phyloP scores from a whole-genome alignment of 2,329 filamentous ascomycete species.

The Verticillium nubilum region DNA sequence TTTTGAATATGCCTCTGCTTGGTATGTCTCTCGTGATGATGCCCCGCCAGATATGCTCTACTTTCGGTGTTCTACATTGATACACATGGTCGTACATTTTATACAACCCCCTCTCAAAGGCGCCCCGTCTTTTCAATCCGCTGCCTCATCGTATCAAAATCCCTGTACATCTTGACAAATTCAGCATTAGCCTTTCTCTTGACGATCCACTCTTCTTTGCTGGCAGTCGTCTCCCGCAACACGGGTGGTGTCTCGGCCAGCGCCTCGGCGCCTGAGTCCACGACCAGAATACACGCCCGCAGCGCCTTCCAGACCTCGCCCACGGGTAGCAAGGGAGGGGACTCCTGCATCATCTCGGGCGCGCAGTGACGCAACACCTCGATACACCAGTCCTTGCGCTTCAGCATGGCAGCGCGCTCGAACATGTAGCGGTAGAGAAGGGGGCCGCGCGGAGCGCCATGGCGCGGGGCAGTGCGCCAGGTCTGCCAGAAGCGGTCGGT shows the following conservation, averaged over 20 bases:
- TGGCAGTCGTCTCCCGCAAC: background rate
- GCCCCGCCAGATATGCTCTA: background rate
- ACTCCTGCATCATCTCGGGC: constrained; percentile 54
- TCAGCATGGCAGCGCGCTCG: constrained; percentile 36
- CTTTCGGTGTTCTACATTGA: background rate
- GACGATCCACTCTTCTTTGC: background rate
- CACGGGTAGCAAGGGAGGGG: constrained; percentile 38
- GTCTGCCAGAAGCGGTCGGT: constrained; percentile 56
- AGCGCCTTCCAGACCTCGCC: constrained; percentile 40
- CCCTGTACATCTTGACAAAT: constrained; percentile 19
- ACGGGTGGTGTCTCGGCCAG: constrained; percentile 14
- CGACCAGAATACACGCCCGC: constrained; percentile 48
- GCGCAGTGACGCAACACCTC: constrained; percentile 46
- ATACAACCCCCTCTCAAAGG: background rate
- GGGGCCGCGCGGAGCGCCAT: constrained; percentile 40
- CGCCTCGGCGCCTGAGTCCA: constrained; percentile 43
- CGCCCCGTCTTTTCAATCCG: background rate
- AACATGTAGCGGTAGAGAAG: constrained; percentile 52
- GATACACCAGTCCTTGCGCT: constrained; percentile 36
- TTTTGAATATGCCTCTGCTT: too few relatives aligned
- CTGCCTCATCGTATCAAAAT: constrained; percentile 10
- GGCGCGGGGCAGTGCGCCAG: constrained; percentile 51
- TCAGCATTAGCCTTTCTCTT: constrained; percentile 16
- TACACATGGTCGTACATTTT: background rate
- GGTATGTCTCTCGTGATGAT: background rate